phyloP scores from a whole-genome alignment of 139 green algal genomes.

The Tetradesmus obliquus region DNA sequence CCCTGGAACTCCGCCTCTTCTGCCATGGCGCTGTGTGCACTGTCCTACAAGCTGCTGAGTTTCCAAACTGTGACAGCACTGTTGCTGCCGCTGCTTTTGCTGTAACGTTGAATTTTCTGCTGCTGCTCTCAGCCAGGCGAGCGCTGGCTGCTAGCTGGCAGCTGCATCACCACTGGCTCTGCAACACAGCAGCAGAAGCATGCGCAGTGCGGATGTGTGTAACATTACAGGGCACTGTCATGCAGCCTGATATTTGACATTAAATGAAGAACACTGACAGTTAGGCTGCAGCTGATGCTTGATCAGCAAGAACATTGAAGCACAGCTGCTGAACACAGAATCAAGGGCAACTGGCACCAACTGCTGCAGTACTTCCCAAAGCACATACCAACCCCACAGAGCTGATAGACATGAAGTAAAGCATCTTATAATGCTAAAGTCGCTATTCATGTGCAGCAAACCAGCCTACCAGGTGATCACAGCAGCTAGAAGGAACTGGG shows the following conservation, averaged over 20 bases:
- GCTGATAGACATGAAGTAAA: neutral
- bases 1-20: neutral
- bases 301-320: neutral
- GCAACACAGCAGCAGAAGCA: neutral
- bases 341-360: neutral
- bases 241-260: neutral
- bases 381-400: neutral
- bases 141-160: neutral
- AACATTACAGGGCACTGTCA: neutral
- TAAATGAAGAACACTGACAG: neutral
- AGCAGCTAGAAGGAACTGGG: neutral
- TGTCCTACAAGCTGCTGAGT: neutral
- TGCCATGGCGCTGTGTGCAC: neutral
- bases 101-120: too few relatives aligned
- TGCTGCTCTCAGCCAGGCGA: slow-evolving; percentile 3
- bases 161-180: neutral
- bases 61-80: neutral
- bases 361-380: neutral
- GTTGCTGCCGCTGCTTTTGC: neutral
- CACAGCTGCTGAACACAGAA: neutral
- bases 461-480: neutral
- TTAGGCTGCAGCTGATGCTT: neutral
- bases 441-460: neutral
- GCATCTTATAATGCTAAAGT: neutral
- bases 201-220: neutral